Conservation (phyloP, 1,284 basidiomycete genomes). For the Afroboletus lepidellus region DNA sequence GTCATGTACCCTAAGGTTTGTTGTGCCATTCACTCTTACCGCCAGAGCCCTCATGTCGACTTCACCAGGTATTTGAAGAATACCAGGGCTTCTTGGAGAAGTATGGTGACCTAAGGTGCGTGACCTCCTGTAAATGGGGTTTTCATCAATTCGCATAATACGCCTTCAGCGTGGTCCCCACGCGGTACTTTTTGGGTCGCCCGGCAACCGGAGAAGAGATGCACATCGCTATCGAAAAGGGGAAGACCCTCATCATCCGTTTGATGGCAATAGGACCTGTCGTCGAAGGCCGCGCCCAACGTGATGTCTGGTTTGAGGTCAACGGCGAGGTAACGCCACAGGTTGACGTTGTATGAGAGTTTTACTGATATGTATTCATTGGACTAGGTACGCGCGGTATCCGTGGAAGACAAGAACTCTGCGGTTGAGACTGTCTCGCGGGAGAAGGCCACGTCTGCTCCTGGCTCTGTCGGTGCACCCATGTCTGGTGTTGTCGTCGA, state of each 20-base stretch:
- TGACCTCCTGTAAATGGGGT: conserved; percentile 11
- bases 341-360: conserved; percentile 5
- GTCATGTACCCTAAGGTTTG: conserved; percentile 92
- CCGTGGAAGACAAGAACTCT: conserved; percentile 94
- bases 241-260: conserved; percentile 95
- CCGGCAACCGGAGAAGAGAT: conserved; percentile 94
- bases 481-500: conserved; percentile 99
- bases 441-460: conserved; percentile 91
- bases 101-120: conserved; percentile 90
- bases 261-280: conserved; percentile 95
- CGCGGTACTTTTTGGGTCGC: conserved; percentile 95
- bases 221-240: conserved; percentile 95
- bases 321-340: conserved; percentile 77
- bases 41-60: conserved; percentile 17
- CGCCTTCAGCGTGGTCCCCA: conserved; percentile 77
- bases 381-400: conserved; percentile 80
- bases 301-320: conserved; percentile 98
- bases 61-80: conserved; percentile 88
- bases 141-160: conserved; percentile 15
- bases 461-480: conserved; percentile 93
- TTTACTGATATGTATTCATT: conserved; percentile 14
- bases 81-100: conserved; percentile 93
- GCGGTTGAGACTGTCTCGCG: conserved; percentile 92
- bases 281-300: conserved; percentile 85
- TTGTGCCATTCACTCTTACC: conserved; percentile 7